Evolutionary conservation across 2,329 filamentous ascomycete genomes (phyloP).

Genomic region (Sphaceloma murrayae): DNA sequence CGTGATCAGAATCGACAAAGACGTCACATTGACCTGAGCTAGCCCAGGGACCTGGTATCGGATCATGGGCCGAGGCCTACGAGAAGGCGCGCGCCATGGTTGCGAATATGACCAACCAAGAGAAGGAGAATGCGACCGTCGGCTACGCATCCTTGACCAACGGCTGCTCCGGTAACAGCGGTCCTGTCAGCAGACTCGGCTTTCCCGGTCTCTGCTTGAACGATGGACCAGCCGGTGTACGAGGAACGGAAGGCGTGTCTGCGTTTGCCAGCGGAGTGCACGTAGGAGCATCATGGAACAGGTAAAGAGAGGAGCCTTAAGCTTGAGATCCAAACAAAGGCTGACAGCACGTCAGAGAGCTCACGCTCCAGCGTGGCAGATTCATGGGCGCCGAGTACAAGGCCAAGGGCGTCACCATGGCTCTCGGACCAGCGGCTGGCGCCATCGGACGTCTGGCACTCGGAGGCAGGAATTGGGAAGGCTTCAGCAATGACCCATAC

Average conservation of each 20-base stretch:
- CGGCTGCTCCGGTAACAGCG: conserved; percentile 31
- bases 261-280: conserved; percentile 32
- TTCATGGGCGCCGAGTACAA: conserved; percentile 30
- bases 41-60: conserved; percentile 20
- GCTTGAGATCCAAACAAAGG: conserved; percentile 27
- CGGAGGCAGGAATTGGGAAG: conserved; percentile 29
- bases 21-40: background rate
- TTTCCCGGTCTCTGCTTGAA: conserved; percentile 35
- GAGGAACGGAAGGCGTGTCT: conserved; percentile 26
- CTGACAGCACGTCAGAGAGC: conserved; percentile 22
- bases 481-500: conserved; percentile 25
- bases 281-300: conserved; percentile 35
- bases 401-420: conserved; percentile 27
- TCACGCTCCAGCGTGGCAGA: conserved; percentile 28
- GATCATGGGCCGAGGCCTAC: conserved; percentile 32
- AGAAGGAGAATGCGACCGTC: conserved; percentile 34
- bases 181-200: conserved; percentile 30
- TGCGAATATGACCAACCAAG: conserved; percentile 31
- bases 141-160: conserved; percentile 22
- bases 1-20: no score
- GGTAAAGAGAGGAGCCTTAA: conserved; percentile 19
- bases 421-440: conserved; percentile 27
- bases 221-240: conserved; percentile 32
- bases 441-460: conserved; percentile 26
- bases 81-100: conserved; percentile 33